Conservation (phyloP, 768 basidiomycete species). For the Tylopilus sp. region DNA sequence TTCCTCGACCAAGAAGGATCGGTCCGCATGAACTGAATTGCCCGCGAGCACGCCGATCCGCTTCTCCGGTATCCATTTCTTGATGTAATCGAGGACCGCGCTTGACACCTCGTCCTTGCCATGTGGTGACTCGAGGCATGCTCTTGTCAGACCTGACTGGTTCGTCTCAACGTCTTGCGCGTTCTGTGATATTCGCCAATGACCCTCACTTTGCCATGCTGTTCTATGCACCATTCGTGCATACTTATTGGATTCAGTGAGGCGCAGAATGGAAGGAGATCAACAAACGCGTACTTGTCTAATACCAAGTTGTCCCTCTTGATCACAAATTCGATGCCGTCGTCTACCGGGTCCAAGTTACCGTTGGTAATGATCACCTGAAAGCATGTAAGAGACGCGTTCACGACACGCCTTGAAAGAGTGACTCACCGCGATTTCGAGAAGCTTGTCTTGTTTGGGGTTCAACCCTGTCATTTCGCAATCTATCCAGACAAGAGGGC, state of each 20-base stretch:
- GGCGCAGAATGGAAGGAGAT: background rate
- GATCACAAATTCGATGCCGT: slow-evolving; percentile 76
- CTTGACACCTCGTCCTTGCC: slow-evolving; percentile 56
- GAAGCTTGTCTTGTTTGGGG: slow-evolving; percentile 59
- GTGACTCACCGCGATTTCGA: slow-evolving; percentile 66
- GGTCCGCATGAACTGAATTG: slow-evolving; percentile 82
- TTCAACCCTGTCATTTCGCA: slow-evolving; percentile 86
- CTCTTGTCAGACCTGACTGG: slow-evolving; percentile 79
- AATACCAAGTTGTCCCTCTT: slow-evolving; percentile 64
- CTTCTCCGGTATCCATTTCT: slow-evolving; percentile 75
- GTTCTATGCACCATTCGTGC: slow-evolving; percentile 82
- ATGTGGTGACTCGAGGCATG: slow-evolving; percentile 71
- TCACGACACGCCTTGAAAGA: background rate
- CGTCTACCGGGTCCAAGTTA: slow-evolving; percentile 73
- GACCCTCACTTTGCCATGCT: slow-evolving; percentile 65
- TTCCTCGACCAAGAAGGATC: slow-evolving; percentile 62
- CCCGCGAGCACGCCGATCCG: slow-evolving; percentile 75
- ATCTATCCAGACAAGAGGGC: slow-evolving; percentile 61
- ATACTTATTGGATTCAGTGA: slow-evolving; percentile 47
- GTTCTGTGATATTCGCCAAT: background rate
- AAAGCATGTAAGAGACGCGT: background rate
- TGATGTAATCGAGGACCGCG: slow-evolving; percentile 71
- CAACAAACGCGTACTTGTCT: slow-evolving; percentile 52
- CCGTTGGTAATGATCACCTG: slow-evolving; percentile 89
- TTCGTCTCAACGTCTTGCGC: background rate